Base-by-base conservation (phyloP, 1,139 yeast species). In the Saccharomyces pastorianus region DNA sequence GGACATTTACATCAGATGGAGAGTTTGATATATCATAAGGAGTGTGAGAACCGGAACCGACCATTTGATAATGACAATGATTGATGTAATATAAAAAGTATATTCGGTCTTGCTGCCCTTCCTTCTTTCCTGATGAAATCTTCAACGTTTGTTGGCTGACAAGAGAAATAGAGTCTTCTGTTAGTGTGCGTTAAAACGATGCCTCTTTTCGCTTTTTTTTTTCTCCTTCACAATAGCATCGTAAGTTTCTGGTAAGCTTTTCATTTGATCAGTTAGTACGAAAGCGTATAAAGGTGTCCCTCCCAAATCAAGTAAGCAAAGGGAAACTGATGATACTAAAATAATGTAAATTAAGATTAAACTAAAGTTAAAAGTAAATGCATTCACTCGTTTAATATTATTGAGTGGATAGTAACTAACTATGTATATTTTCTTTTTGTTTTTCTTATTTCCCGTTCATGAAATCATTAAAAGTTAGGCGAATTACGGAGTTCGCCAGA, bases 401-500 rank as follows among this genome's bases (percentile, higher is more conserved):
- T 47, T 31, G 13, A 28, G 23, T 13, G 32, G 17, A 23, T 27
- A 28, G 26, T 26, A 47, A 26, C 17, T 29, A 31, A 25, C 26
- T 47, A 28, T 26, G n/a, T 29, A 29, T 29, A 13, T 47, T 26
- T 32, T 32, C 17, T 32, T 32, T 32, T 32, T n/a, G 38, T 32
- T 29, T 29, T 29, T 26, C 48, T 32, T 32, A 23, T 41, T 49
- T 20, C 17, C 46, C 25, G 32, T 41, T 42, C 42, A 32, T 47
- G 26, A 47, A 27, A 34, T 50, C 27, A 46, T 44, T 50, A 29
- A 51, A 34, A 34, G 50, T 11, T 41, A 47, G 28, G 42, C 29
- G 26, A 46, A n/a, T 8, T 14, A 26, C 34, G 14, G n/a, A 23
- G 34, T n/a, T 26, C 34, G 4, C 23, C 23, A 46, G 29, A 20